Conservation (phyloP, 805 yeast species). For the Saccharomyces mikatae region DNA sequence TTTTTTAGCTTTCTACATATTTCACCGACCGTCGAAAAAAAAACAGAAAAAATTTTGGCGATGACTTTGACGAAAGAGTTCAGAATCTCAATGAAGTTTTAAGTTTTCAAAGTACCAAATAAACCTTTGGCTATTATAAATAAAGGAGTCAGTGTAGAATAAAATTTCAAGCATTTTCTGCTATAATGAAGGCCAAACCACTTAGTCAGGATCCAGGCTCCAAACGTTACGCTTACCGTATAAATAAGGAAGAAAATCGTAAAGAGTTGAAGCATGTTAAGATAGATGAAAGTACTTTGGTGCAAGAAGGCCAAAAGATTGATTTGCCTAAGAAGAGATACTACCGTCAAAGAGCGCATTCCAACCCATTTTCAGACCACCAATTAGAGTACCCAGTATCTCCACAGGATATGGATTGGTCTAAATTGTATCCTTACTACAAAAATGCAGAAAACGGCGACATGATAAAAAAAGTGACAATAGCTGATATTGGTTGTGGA, state of each 20-base stretch:
- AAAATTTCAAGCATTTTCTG: not conserved
- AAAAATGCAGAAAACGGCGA: conserved; percentile 34
- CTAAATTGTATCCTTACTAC: conserved; percentile 58
- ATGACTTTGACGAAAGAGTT: not conserved
- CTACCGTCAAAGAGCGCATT: conserved; percentile 95
- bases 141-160: not conserved
- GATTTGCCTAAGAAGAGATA: conserved; percentile 77
- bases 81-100: not conserved
- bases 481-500: conserved; percentile 97
- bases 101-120: not conserved
- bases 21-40: not conserved
- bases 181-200: conserved; percentile 20
- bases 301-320: conserved; percentile 12
- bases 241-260: conserved; percentile 43
- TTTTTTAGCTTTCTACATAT: not conserved
- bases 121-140: not conserved
- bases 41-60: not conserved
- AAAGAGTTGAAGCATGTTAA: conserved; percentile 40
- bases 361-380: conserved; percentile 95
- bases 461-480: conserved; percentile 54
- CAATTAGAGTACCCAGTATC: conserved; percentile 75
- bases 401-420: conserved; percentile 88
- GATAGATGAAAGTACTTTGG: conserved; percentile 32
- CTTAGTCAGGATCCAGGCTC: conserved; percentile 22
- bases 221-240: conserved; percentile 35